A percentile compares a stretch with the other conserved stretches of the same genome.
Evolutionary conservation across 805 yeast genomes (phyloP).

Genomic region (Isabelozyma heimii): DNA sequence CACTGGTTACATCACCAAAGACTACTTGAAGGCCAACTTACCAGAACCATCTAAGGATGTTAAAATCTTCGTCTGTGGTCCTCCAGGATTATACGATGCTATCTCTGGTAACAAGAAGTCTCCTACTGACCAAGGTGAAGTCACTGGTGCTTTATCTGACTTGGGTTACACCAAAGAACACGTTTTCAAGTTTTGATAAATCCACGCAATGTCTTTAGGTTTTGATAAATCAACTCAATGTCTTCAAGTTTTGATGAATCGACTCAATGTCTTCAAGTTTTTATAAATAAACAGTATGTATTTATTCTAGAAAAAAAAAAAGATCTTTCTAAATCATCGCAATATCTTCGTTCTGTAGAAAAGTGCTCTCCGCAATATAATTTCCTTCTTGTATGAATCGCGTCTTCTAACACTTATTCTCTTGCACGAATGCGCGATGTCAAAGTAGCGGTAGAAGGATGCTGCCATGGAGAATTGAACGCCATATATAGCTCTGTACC

Average conservation of each 20-base stretch:
- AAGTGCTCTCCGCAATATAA: no score
- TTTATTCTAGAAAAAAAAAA: no score
- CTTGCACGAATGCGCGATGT: slow-evolving; percentile 3
- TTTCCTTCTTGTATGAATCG: no score
- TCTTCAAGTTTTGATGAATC: no score
- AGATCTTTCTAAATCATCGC: no score
- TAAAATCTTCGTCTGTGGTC: slow-evolving; percentile 90
- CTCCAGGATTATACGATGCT: slow-evolving; percentile 86
- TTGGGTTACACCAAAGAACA: slow-evolving; percentile 83
- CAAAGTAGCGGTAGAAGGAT: slow-evolving; percentile 76
- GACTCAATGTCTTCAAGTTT: no score
- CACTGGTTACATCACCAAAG: slow-evolving; percentile 77
- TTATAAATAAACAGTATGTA: no score
- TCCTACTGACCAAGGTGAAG: slow-evolving; percentile 93
- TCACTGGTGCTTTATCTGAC: slow-evolving; percentile 82
- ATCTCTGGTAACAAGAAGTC: slow-evolving; percentile 82
- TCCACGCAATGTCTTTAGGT: no score
- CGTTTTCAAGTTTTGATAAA: slow-evolving; percentile 76
- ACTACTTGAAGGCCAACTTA: slow-evolving; percentile 57
- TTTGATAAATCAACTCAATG: no score
- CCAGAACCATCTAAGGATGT: slow-evolving; percentile 60
- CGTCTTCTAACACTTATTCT: not conserved
- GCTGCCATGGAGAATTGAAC: slow-evolving; percentile 81
- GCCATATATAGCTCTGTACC: slow-evolving; percentile 44
- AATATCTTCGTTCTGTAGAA: no score